Evolutionary conservation across 352 stramenopile species (phyloP).

Genomic region (Phytophthora parvispora): DNA sequence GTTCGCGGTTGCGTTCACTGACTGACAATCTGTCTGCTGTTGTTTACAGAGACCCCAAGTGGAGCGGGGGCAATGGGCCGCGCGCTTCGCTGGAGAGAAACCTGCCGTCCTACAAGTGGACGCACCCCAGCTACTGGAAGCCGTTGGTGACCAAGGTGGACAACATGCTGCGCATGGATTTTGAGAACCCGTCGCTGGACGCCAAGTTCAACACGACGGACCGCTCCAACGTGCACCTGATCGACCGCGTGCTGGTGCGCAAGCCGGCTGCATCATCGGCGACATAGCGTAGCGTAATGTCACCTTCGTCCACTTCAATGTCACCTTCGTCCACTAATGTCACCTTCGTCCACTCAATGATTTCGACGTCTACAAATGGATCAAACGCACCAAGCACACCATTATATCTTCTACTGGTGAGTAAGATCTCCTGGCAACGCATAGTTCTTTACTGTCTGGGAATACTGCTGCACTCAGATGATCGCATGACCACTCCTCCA

Average conservation of each 20-base stretch:
- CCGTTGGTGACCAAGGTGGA: conserved; percentile 84
- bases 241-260: conserved; percentile 74
- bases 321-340: too few species aligned
- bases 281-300: not conserved
- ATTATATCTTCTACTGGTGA: too few species aligned
- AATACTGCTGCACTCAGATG: too few species aligned
- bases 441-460: too few species aligned
- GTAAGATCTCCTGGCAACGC: too few species aligned
- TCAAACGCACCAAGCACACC: too few species aligned
- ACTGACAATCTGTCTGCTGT: not conserved
- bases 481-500: not conserved
- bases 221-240: conserved; percentile 84
- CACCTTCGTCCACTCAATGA: too few species aligned
- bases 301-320: conserved; percentile 13
- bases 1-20: not conserved
- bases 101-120: conserved; percentile 80
- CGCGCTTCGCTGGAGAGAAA: conserved; percentile 60
- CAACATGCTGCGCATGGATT: conserved; percentile 87
- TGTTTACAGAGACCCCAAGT: conserved; percentile 69
- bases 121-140: conserved; percentile 85
- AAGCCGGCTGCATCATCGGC: conserved; percentile 29
- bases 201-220: conserved; percentile 79
- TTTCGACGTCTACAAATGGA: too few species aligned
- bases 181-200: conserved; percentile 85
- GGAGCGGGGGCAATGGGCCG: conserved; percentile 71